A percentile compares a stretch with the other conserved stretches of the same genome.
Evolutionary conservation across 2,329 filamentous ascomycete species (phyloP).

Genomic region (Metarhizium album): DNA sequence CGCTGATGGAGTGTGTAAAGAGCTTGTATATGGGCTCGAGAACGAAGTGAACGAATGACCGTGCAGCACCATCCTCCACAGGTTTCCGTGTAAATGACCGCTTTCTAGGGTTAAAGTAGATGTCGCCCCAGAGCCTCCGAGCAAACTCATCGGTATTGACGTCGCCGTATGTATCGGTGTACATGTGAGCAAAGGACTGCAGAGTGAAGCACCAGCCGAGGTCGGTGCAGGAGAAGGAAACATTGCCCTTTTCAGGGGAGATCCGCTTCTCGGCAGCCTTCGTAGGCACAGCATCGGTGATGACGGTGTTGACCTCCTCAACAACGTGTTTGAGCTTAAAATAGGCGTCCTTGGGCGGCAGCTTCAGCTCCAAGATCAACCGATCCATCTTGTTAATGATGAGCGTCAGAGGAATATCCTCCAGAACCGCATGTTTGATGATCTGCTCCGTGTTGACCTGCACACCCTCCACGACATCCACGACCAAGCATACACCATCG

Average conservation of each 20-base stretch:
- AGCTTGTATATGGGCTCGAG: slow-evolving; percentile 97
- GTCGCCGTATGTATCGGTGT: slow-evolving; percentile 75
- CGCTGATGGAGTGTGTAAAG: slow-evolving; percentile 88
- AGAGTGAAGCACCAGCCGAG: slow-evolving; percentile 98
- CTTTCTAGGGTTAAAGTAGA: slow-evolving; percentile 88
- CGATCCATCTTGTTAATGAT: slow-evolving; percentile 98
- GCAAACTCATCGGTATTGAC: slow-evolving; percentile 78
- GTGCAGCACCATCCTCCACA: slow-evolving; percentile 66
- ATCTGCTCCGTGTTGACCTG: slow-evolving; percentile 95
- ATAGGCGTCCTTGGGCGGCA: slow-evolving; percentile 91
- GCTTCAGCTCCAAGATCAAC: slow-evolving; percentile 83
- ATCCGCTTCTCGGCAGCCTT: slow-evolving; percentile 69
- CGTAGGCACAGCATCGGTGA: slow-evolving; percentile 77
- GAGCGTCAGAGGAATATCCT: slow-evolving; percentile 79
- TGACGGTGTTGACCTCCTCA: slow-evolving; percentile 93
- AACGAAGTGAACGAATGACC: slow-evolving; percentile 89
- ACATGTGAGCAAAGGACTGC: slow-evolving; percentile 92
- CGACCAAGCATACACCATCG: slow-evolving; percentile 85
- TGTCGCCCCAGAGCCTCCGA: slow-evolving; percentile 82
- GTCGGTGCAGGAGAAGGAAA: slow-evolving; percentile 86
- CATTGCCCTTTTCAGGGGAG: slow-evolving; percentile 94
- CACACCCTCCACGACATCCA: slow-evolving; percentile 98
- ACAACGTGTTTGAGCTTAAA: slow-evolving; percentile 99
- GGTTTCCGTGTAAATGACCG: slow-evolving; percentile 86
- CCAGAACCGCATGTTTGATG: slow-evolving; percentile 87